Base-by-base conservation (phyloP, 202 grass and related monocot genomes). In the Bolboschoenoplectus hybrid region DNA sequence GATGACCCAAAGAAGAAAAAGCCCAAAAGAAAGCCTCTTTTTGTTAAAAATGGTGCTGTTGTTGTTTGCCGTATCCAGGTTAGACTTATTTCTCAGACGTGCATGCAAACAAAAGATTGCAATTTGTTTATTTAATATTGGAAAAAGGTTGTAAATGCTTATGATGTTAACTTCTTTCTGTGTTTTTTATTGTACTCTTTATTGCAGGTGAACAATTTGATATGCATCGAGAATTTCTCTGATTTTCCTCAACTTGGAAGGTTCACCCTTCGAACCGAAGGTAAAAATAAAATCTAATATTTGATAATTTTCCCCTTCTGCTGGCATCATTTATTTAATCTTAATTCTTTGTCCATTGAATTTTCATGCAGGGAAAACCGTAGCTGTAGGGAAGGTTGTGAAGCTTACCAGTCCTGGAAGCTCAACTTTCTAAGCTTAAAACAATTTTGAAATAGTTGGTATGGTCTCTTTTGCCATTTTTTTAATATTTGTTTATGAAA, bases 21-120 rank as follows among this genome's bases (percentile, higher is more conserved):
- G 74, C 62, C 78, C 81, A 93, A 91, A 86, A 90, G 90, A 74
- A 97, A 93, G 85, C 95, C 90, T 74, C 95, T 95, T 87, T 97
- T 97, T 86, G 95, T 97, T 80, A 97, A 97, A 87, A 95, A 95
- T 91, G 95, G 95, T 80, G 95, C 95, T 13, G 88, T 93, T 84
- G 93, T 97, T 85, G 91, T 97, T 87, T 97, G 95, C 87, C 62
- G 92, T 11, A 55, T 97, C 88, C 93, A 97, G 93, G 95, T 95
- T 80, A 76, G 44, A 9, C 79, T 17, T 41, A 16, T 71, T 65
- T 84, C 82, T 71, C 61, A 43, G 52, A 80, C 3, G 20, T 35
- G 52, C 13, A 80, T 69, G 34, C 56, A 49, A 85, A 63, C 9
- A 49, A 84, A 9, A 60, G 9, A 60, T 80, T 80, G 36, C 36